phyloP scores from a whole-genome alignment of 1,139 yeast species.

The Keqinozyma sinolaborantium region DNA sequence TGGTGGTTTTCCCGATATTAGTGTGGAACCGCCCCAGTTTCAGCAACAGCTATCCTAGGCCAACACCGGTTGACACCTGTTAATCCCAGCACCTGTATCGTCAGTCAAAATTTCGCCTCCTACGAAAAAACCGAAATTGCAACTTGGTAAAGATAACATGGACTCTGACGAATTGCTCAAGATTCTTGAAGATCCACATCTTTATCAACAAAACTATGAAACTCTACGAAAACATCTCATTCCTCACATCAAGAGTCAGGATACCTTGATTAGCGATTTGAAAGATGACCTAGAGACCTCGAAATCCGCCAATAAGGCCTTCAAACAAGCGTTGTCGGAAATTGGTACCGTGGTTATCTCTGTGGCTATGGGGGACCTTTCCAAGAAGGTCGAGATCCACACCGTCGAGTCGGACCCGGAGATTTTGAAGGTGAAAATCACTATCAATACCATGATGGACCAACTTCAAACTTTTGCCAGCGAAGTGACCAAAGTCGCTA shows the following conservation, averaged over 20 bases:
- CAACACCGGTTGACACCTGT: neutral
- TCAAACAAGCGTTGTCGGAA: constrained; percentile 72
- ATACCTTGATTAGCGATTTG: constrained; percentile 23
- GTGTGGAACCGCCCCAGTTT: too few relatives aligned
- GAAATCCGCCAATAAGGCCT: constrained; percentile 68
- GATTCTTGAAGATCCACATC: constrained; percentile 40
- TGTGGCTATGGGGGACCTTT: constrained; percentile 81
- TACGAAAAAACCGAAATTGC: constrained; percentile 15
- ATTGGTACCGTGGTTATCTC: constrained; percentile 81
- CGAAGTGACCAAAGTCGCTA: constrained; percentile 82
- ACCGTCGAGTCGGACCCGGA: constrained; percentile 72
- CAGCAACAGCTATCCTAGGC: too few relatives aligned
- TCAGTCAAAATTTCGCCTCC: constrained; percentile 15
- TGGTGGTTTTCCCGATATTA: too few relatives aligned
- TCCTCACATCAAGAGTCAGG: constrained; percentile 29
- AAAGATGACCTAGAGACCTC: constrained; percentile 48
- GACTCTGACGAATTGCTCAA: constrained; percentile 30
- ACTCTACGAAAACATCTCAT: constrained; percentile 31
- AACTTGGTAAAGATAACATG: constrained; percentile 16
- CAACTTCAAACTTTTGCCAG: constrained; percentile 78
- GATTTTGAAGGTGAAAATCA: constrained; percentile 71
- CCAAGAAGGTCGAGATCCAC: constrained; percentile 72
- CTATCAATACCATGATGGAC: constrained; percentile 86
- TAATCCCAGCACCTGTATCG: neutral
- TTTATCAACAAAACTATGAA: constrained; percentile 26